phyloP scores from a whole-genome alignment of 768 basidiomycete genomes.

The Psilocybe azurescens region DNA sequence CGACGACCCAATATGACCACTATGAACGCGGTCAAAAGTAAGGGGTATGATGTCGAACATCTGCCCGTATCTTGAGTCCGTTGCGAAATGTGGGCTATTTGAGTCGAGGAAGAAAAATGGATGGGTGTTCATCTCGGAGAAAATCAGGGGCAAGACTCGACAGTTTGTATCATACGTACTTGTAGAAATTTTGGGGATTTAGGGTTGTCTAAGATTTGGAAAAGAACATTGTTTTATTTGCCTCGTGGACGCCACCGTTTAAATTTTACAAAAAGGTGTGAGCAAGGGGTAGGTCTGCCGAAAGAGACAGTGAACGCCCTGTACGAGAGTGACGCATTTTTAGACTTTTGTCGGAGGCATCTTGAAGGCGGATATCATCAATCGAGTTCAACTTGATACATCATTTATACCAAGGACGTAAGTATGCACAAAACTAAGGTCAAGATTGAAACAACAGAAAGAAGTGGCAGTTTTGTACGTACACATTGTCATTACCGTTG shows the following conservation, averaged over 20 bases:
- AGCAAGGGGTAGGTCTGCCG: not conserved
- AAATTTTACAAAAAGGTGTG: not conserved
- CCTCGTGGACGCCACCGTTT: slow-evolving; percentile 3
- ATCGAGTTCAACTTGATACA: not conserved
- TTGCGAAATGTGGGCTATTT: not conserved
- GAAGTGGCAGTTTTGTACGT: not conserved
- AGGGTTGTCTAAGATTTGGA: not conserved
- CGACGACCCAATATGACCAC: slow-evolving; percentile 22
- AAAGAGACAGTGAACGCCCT: not conserved
- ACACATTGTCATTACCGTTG: not conserved
- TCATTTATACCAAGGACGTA: too few species aligned
- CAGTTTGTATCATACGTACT: not conserved
- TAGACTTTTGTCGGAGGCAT: too few species aligned
- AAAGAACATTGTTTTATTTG: not conserved
- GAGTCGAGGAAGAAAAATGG: not conserved
- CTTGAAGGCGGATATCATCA: not conserved
- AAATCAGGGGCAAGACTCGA: not conserved
- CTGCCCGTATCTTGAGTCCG: not conserved
- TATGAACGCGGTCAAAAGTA: slow-evolving; percentile 28
- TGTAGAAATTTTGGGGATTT: not conserved
- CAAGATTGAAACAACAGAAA: too few species aligned
- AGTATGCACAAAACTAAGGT: too few species aligned
- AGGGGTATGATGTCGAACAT: slow-evolving; percentile 22
- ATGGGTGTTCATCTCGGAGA: not conserved
- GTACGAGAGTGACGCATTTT: not conserved